A percentile compares a stretch with the other conserved stretches of the same genome.
phyloP scores from a whole-genome alignment of 768 basidiomycete genomes.

The Mycena albidolilacea region DNA sequence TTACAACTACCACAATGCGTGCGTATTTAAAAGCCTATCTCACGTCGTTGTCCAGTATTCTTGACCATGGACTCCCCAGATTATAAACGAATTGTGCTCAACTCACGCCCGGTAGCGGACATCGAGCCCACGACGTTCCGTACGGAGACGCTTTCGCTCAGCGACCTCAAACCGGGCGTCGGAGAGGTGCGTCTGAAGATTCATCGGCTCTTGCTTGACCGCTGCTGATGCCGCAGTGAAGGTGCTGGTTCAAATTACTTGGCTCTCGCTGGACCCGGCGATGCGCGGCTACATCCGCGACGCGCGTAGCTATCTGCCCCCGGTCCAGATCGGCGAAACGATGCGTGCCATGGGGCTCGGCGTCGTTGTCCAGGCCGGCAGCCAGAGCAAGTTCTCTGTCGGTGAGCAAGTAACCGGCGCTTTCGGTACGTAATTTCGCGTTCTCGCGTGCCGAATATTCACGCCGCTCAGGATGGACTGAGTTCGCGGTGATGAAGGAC shows the following conservation, averaged over 20 bases:
- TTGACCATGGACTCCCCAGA: slow-evolving; percentile 32
- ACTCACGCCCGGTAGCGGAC: slow-evolving; percentile 77
- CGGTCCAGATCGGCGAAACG: slow-evolving; percentile 80
- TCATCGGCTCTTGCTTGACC: slow-evolving; percentile 83
- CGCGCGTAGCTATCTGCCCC: slow-evolving; percentile 77
- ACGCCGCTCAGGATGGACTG: slow-evolving; percentile 77
- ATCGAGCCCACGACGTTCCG: slow-evolving; percentile 85
- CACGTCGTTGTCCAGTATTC: neutral
- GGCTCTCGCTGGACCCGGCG: slow-evolving; percentile 88
- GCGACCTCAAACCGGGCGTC: slow-evolving; percentile 64
- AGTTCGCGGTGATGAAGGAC: slow-evolving; percentile 76
- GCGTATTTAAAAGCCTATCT: neutral
- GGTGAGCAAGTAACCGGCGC: slow-evolving; percentile 80
- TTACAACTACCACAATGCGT: slow-evolving; percentile 28
- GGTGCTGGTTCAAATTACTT: slow-evolving; percentile 84
- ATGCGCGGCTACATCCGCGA: slow-evolving; percentile 90
- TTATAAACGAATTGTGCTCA: slow-evolving; percentile 82
- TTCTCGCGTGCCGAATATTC: neutral
- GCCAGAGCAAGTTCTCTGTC: slow-evolving; percentile 65
- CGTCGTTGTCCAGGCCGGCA: slow-evolving; percentile 72
- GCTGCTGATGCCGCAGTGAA: slow-evolving; percentile 44
- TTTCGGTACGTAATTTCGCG: slow-evolving; percentile 64
- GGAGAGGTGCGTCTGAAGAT: slow-evolving; percentile 81
- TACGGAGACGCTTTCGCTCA: slow-evolving; percentile 65
- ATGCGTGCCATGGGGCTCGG: slow-evolving; percentile 85